phyloP scores from a whole-genome alignment of 2,329 filamentous ascomycete species.

The Curvularia sp. region DNA sequence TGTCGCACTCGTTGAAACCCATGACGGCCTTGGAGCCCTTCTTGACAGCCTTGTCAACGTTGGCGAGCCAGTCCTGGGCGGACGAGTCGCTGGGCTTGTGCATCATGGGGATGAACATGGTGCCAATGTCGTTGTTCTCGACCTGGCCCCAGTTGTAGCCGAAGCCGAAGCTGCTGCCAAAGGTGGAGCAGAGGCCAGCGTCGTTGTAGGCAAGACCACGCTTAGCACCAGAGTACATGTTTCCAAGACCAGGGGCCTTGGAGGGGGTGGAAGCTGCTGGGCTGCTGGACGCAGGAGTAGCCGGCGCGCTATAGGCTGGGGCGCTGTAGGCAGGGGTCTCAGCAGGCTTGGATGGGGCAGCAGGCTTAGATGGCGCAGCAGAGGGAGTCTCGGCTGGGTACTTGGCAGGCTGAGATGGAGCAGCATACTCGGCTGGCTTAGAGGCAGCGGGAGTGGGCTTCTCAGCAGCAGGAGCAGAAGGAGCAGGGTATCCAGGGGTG shows the following conservation, averaged over 20 bases:
- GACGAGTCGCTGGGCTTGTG: conserved; percentile 35
- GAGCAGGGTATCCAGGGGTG: conserved; percentile 28
- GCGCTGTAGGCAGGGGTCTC: conserved; percentile 11
- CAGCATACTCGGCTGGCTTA: conserved; percentile 6
- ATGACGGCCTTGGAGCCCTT: conserved; percentile 47
- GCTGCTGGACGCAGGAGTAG: conserved; percentile 15
- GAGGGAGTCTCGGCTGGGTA: conserved; percentile 17
- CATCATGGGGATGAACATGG: conserved; percentile 68
- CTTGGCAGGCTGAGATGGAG: conserved; percentile 17
- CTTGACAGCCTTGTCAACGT: conserved; percentile 52
- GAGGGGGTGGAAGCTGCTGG: conserved; percentile 24
- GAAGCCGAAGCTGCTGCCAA: conserved; percentile 64
- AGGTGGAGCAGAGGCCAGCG: conserved; percentile 59
- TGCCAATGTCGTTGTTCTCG: conserved; percentile 49
- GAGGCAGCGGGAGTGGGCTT: conserved; percentile 13
- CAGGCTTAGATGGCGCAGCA: conserved; percentile 19
- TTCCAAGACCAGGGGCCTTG: conserved; percentile 26
- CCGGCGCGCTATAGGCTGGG: conserved; percentile 18
- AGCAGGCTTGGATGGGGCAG: conserved; percentile 19
- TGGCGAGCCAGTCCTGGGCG: conserved; percentile 38
- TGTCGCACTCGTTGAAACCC: conserved; percentile 52
- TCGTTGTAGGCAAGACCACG: conserved; percentile 74
- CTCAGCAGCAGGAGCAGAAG: conserved; percentile 6
- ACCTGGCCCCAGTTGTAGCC: conserved; percentile 71
- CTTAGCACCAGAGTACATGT: conserved; percentile 57